phyloP scores from a whole-genome alignment of 441 rosid genomes.

The Bocquillonia castaneifolia region DNA sequence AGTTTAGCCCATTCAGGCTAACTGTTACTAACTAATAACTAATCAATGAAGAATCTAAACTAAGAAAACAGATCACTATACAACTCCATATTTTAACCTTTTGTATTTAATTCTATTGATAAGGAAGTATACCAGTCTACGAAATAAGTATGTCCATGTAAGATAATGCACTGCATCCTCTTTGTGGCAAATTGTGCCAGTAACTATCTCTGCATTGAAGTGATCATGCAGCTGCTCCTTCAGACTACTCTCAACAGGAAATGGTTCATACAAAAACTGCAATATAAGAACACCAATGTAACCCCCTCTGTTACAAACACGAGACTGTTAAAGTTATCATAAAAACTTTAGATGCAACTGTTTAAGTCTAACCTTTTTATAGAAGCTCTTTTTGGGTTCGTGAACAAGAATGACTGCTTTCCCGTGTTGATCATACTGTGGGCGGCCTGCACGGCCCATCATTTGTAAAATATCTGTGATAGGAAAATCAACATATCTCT shows the following conservation, averaged over 20 bases:
- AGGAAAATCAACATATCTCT: slow-evolving; percentile 96
- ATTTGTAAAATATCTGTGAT: slow-evolving; percentile 98
- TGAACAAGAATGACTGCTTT: slow-evolving; percentile 99
- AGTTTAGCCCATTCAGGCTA: not conserved
- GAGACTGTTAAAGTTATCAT: slow-evolving; percentile 16
- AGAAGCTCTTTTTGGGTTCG: slow-evolving; percentile 98
- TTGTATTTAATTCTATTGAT: slow-evolving; percentile 13
- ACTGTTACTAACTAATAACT: not conserved
- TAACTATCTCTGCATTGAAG: slow-evolving; percentile 90
- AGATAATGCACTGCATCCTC: slow-evolving; percentile 96
- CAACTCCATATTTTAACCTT: not conserved
- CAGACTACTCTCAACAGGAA: slow-evolving; percentile 99
- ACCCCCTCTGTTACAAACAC: slow-evolving; percentile 17
- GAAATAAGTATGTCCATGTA: slow-evolving; percentile 96
- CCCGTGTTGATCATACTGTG: slow-evolving; percentile 97
- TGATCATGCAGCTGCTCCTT: slow-evolving; percentile 84
- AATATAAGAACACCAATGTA: slow-evolving; percentile 21
- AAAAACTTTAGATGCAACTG: slow-evolving; percentile 5
- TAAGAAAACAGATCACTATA: not conserved
- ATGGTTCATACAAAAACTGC: slow-evolving; percentile 96
- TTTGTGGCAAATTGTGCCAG: slow-evolving; percentile 86
- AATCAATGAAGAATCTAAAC: not conserved
- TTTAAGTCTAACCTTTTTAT: slow-evolving; percentile 68
- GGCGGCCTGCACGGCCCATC: slow-evolving; percentile 99
- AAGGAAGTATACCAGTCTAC: slow-evolving; percentile 71